These are phyloP conservation scores for Trichophaea hybrida DNA, from an alignment of 2,329 filamentous ascomycete species.

Conservation along the genomic window DNA sequence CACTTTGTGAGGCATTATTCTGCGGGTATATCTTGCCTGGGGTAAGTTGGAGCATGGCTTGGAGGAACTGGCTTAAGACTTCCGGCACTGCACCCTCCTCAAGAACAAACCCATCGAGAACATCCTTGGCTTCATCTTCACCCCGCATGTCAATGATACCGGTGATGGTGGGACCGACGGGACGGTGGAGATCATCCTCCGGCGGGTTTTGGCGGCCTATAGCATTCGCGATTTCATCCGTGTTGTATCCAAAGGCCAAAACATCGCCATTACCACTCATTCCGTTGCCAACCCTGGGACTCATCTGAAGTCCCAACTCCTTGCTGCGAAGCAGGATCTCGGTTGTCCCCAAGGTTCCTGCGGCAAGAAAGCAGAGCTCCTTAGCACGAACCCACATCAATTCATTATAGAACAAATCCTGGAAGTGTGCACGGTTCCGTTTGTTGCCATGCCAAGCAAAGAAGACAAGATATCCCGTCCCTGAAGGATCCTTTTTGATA, in stretches of 20 bases:
- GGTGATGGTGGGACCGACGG: slow-evolving; percentile 48
- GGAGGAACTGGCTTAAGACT: slow-evolving; percentile 43
- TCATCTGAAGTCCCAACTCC: slow-evolving; percentile 44
- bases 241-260: slow-evolving; percentile 43
- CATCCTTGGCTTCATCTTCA: slow-evolving; percentile 36
- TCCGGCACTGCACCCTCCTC: slow-evolving; percentile 49
- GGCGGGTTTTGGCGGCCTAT: slow-evolving; percentile 40
- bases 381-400: slow-evolving; percentile 54
- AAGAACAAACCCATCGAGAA: slow-evolving; percentile 48
- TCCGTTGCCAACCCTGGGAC: slow-evolving; percentile 42
- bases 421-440: slow-evolving; percentile 40
- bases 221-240: slow-evolving; percentile 41
- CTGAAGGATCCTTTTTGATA: slow-evolving; percentile 39
- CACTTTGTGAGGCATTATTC: slow-evolving; percentile 25
- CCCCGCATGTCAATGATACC: slow-evolving; percentile 46
- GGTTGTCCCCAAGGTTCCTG: slow-evolving; percentile 49
- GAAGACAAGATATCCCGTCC: slow-evolving; percentile 47
- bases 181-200: slow-evolving; percentile 33
- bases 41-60: slow-evolving; percentile 42
- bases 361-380: slow-evolving; percentile 51
- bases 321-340: slow-evolving; percentile 50
- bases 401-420: slow-evolving; percentile 41
- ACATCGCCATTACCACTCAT: slow-evolving; percentile 57
- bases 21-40: slow-evolving; percentile 36
- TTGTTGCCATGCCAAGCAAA: slow-evolving; percentile 47